Evolutionary conservation across 306 rosid genomes (phyloP).

Genomic region (Leucaena leucocephala): DNA sequence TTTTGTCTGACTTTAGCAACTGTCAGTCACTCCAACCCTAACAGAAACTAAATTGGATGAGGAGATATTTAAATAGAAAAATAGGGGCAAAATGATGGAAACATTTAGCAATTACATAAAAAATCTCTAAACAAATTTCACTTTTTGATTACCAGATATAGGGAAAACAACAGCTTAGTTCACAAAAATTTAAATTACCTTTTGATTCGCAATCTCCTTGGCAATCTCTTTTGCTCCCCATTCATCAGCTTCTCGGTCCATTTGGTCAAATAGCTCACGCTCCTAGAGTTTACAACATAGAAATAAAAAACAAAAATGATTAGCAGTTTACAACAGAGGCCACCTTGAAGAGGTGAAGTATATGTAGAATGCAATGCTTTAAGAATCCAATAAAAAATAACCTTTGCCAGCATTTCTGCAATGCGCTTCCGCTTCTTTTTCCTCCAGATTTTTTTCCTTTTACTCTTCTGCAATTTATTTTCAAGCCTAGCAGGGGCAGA

Average conservation of each 20-base stretch:
- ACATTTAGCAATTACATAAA: not conserved
- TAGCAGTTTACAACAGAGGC: conserved; percentile 26
- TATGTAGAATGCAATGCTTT: not conserved
- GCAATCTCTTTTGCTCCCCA: conserved; percentile 91
- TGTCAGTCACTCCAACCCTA: not conserved
- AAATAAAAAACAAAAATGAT: conserved; percentile 26
- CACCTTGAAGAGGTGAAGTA: conserved; percentile 3
- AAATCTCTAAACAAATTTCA: not conserved
- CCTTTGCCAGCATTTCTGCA: conserved; percentile 70
- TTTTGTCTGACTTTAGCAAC: not conserved
- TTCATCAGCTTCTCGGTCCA: conserved; percentile 83
- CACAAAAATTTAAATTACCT: conserved; percentile 54
- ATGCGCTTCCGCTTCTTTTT: conserved; percentile 63
- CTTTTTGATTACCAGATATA: not conserved
- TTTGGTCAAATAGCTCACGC: conserved; percentile 55
- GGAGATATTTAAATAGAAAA: not conserved
- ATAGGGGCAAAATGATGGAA: not conserved
- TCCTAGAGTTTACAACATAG: conserved; percentile 50
- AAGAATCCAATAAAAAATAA: conserved; percentile 38
- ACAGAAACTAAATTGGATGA: not conserved
- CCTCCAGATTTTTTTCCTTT: conserved; percentile 77
- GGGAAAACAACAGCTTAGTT: not conserved
- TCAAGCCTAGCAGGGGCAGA: conserved; percentile 58
- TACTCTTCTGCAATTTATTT: conserved; percentile 55
- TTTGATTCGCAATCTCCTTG: conserved; percentile 72